Evolutionary conservation across 106 monocot genomes (phyloP).

Genomic region (Iris macrosiphon): DNA sequence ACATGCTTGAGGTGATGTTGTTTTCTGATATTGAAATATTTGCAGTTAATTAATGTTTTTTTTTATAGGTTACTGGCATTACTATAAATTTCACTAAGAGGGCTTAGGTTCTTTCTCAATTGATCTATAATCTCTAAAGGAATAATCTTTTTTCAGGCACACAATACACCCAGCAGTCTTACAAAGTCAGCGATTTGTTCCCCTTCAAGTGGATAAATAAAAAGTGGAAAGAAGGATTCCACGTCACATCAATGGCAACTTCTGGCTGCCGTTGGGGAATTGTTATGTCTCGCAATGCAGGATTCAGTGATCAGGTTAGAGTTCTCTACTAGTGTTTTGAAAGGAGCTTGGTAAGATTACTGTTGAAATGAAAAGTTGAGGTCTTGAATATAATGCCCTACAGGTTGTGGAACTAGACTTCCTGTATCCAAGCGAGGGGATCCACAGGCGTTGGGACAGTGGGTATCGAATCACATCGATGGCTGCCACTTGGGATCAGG

Average conservation of each 20-base stretch:
- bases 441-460: slow-evolving; percentile 45
- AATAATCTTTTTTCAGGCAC: slow-evolving; percentile 61
- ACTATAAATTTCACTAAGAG: too few species aligned
- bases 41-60: too few species aligned
- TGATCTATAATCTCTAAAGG: too few species aligned
- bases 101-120: too few species aligned
- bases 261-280: slow-evolving; percentile 51
- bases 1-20: too few species aligned
- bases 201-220: slow-evolving; percentile 88
- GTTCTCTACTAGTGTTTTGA: too few species aligned
- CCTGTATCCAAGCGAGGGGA: slow-evolving; percentile 52
- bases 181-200: slow-evolving; percentile 77
- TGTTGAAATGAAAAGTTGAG: too few species aligned
- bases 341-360: too few species aligned
- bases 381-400: too few species aligned
- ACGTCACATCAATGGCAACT: slow-evolving; percentile 77
- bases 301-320: slow-evolving; percentile 54
- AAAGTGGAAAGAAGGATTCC: slow-evolving; percentile 76
- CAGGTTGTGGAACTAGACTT: slow-evolving; percentile 53
- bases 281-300: slow-evolving; percentile 56
- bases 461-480: slow-evolving; percentile 45
- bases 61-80: too few species aligned
- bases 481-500: slow-evolving; percentile 45
- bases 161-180: slow-evolving; percentile 60
- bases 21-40: too few species aligned